Conservation (phyloP, 768 basidiomycete genomes). For the Agrocybe chaxingu region DNA sequence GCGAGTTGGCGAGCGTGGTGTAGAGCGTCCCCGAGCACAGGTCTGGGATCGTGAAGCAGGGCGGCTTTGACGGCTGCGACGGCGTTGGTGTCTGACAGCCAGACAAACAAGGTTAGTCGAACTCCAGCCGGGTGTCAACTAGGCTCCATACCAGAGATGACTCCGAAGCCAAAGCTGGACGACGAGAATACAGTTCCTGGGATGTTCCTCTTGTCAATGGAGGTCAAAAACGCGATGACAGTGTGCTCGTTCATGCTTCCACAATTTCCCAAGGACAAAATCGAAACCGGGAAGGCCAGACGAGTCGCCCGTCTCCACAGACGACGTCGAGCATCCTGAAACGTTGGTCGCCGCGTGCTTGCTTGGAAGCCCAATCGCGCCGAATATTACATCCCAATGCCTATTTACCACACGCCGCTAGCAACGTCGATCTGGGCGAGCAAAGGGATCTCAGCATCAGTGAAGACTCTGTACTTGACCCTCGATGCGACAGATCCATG, state of each 20-base stretch:
- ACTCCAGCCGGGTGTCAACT: neutral
- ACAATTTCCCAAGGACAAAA: slow-evolving; percentile 30
- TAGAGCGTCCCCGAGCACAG: slow-evolving; percentile 41
- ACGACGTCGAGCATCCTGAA: slow-evolving; percentile 24
- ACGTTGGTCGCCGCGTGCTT: slow-evolving; percentile 30
- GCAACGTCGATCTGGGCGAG: slow-evolving; percentile 34
- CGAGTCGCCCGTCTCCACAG: slow-evolving; percentile 23
- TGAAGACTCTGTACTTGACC: slow-evolving; percentile 33
- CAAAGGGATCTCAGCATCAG: slow-evolving; percentile 31
- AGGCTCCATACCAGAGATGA: slow-evolving; percentile 35
- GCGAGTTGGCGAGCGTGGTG: slow-evolving; percentile 29
- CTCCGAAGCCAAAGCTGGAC: slow-evolving; percentile 34
- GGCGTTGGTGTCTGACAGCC: slow-evolving; percentile 37
- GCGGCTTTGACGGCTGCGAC: slow-evolving; percentile 32
- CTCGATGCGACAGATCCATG: slow-evolving; percentile 43
- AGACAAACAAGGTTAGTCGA: neutral
- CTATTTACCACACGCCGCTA: slow-evolving; percentile 31
- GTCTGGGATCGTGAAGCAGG: slow-evolving; percentile 34
- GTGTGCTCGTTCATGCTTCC: slow-evolving; percentile 9
- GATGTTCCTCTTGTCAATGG: slow-evolving; percentile 19
- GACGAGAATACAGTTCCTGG: slow-evolving; percentile 32
- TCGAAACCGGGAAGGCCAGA: slow-evolving; percentile 22
- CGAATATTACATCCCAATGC: slow-evolving; percentile 11
- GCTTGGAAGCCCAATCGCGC: slow-evolving; percentile 27
- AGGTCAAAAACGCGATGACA: slow-evolving; percentile 16